Evolutionary conservation across 345 rosid species (phyloP).

Genomic region (Linum trigynum): DNA sequence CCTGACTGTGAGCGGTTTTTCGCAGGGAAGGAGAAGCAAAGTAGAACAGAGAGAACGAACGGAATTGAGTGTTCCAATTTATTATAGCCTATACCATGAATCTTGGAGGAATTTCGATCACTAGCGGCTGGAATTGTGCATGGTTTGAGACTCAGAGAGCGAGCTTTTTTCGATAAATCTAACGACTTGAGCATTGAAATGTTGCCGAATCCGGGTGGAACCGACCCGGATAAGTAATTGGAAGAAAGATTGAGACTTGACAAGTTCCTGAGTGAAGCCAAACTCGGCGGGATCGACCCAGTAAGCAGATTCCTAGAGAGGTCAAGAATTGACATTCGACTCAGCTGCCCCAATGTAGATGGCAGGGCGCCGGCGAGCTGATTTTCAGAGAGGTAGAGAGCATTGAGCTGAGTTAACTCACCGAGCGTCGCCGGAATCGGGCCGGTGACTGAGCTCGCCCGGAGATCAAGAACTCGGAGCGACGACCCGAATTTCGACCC

Average conservation of each 20-base stretch:
- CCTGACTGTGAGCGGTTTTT: too few species aligned
- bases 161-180: too few species aligned
- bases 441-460: slow-evolving; percentile 18
- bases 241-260: slow-evolving; percentile 22
- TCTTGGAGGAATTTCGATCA: too few species aligned
- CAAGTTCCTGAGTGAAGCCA: slow-evolving; percentile 14
- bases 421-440: slow-evolving; percentile 20
- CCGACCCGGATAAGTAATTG: slow-evolving; percentile 19
- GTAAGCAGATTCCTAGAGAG: slow-evolving; percentile 20
- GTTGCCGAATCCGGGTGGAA: slow-evolving; percentile 12
- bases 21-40: too few species aligned
- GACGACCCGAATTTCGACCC: slow-evolving; percentile 13
- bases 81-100: too few species aligned
- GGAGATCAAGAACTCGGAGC: slow-evolving; percentile 21
- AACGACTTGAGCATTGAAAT: slow-evolving; percentile 10
- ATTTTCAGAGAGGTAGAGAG: slow-evolving; percentile 16
- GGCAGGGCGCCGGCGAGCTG: slow-evolving; percentile 18
- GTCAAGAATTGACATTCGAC: slow-evolving; percentile 14
- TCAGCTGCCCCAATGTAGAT: slow-evolving; percentile 9
- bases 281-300: slow-evolving; percentile 12
- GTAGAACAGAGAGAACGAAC: too few species aligned
- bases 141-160: too few species aligned
- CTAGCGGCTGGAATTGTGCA: too few species aligned
- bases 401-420: slow-evolving; percentile 15
- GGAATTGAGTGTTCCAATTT: too few species aligned